Percentiles rank a stretch among this genome's conserved stretches.
Conservation (phyloP, 2,329 filamentous ascomycete genomes). For the Aquanectria penicillioides region DNA sequence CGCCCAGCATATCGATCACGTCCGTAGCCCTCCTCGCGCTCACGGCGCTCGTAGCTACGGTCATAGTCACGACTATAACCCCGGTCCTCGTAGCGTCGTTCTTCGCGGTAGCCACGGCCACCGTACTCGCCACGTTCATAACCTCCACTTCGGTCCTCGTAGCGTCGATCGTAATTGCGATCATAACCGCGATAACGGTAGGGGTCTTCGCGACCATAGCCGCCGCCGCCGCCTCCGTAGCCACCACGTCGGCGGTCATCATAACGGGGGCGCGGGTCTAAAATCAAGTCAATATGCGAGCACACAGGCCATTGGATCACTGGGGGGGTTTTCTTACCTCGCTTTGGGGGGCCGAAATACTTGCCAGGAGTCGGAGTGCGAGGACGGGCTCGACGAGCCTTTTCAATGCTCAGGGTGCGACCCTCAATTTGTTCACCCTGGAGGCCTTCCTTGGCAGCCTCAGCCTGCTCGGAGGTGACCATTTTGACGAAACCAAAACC, state of each 20-base stretch:
- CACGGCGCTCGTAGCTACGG: conserved; percentile 64
- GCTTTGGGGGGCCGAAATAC: conserved; percentile 98
- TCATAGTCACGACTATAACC: conserved; percentile 53
- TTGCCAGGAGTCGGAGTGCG: conserved; percentile 97
- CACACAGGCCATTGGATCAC: background rate
- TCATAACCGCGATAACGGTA: conserved; percentile 64
- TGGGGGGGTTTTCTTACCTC: conserved; percentile 70
- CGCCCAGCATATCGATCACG: conserved; percentile 55
- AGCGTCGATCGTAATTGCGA: conserved; percentile 55
- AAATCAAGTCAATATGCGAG: conserved; percentile 20
- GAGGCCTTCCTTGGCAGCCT: conserved; percentile 94
- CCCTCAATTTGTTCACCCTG: conserved; percentile 96
- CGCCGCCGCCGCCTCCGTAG: conserved; percentile 60
- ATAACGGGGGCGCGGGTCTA: conserved; percentile 56
- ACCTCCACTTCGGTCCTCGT: conserved; percentile 56
- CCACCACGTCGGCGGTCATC: conserved; percentile 74
- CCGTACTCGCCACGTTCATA: conserved; percentile 52
- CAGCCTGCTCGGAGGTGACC: conserved; percentile 92
- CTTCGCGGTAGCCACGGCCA: conserved; percentile 63
- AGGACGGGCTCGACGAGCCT: conserved; percentile 93
- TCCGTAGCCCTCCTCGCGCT: conserved; percentile 51
- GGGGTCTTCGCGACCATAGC: conserved; percentile 63
- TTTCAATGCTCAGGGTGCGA: conserved; percentile 97
- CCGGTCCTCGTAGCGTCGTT: conserved; percentile 59
- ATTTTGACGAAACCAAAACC: conserved; percentile 99